phyloP scores from a whole-genome alignment of 2,329 filamentous ascomycete species.

The Alternaria sp. region DNA sequence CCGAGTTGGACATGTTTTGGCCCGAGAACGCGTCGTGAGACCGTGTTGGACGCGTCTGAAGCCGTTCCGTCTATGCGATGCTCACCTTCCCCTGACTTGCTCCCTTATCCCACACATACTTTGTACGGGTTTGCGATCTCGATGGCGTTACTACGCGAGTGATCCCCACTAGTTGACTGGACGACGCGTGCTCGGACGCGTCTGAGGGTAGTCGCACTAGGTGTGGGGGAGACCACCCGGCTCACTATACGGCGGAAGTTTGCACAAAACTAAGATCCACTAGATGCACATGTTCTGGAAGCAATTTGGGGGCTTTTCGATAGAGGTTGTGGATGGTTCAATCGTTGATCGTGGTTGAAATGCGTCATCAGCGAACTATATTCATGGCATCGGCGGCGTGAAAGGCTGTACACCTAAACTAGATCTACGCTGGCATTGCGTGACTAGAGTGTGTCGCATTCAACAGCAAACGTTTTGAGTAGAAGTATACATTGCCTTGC shows the following conservation, averaged over 20 bases:
- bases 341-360: neutral
- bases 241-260: neutral
- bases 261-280: neutral
- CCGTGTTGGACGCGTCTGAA: constrained; percentile 10
- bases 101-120: neutral
- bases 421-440: neutral
- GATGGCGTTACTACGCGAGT: constrained; percentile 1
- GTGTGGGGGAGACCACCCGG: neutral
- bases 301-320: neutral
- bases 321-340: neutral
- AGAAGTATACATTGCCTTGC: neutral
- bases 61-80: neutral
- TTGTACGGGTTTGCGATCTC: neutral
- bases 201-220: constrained; percentile 5
- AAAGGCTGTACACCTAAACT: neutral
- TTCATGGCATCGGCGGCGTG: neutral
- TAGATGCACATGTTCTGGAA: neutral
- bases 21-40: neutral
- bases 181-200: constrained; percentile 17
- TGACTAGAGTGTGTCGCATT: neutral
- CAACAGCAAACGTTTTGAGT: neutral
- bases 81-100: neutral
- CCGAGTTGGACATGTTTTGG: neutral
- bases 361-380: neutral
- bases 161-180: constrained; percentile 10